Evolutionary conservation across 208 protist genomes (phyloP).

Genomic region (Trypanosoma cruzi): DNA sequence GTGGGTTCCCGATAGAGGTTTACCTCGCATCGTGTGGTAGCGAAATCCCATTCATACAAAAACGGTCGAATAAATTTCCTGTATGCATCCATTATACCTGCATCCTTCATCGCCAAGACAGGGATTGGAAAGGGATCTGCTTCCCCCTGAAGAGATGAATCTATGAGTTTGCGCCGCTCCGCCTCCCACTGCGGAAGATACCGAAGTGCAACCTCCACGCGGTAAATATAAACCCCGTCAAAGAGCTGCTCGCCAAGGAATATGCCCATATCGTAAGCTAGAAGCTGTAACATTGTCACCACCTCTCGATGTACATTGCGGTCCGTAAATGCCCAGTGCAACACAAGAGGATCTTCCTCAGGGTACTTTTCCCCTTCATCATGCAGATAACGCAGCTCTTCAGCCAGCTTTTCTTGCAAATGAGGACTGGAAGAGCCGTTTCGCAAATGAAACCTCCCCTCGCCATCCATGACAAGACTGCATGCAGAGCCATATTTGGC

Average conservation of each 20-base stretch:
- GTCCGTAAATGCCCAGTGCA: conserved; percentile 32
- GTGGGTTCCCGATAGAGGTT: conserved; percentile 5
- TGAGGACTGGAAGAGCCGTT: conserved; percentile 21
- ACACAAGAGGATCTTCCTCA: conserved; percentile 3
- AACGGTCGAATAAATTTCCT: conserved; percentile 20
- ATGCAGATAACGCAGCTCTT: conserved; percentile 20
- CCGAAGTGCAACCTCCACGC: conserved; percentile 25
- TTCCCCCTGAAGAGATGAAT: neutral
- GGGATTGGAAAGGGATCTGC: conserved; percentile 28
- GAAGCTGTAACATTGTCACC: conserved; percentile 27
- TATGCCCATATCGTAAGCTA: conserved; percentile 30
- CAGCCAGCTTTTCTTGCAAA: conserved; percentile 8
- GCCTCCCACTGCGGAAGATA: conserved; percentile 23
- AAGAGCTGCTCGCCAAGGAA: conserved; percentile 19
- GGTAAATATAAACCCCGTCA: conserved; percentile 24
- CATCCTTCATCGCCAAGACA: neutral
- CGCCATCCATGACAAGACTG: conserved; percentile 15
- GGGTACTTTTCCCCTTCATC: neutral
- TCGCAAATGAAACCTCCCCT: conserved; percentile 23
- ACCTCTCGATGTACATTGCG: conserved; percentile 25
- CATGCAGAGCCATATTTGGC: conserved; percentile 9
- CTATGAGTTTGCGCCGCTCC: conserved; percentile 20
- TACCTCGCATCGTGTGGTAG: conserved; percentile 18
- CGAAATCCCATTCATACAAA: conserved; percentile 29
- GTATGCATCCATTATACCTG: conserved; percentile 15